phyloP scores from a whole-genome alignment of 140 eudicot genomes.

The Stevia rebaudiana region DNA sequence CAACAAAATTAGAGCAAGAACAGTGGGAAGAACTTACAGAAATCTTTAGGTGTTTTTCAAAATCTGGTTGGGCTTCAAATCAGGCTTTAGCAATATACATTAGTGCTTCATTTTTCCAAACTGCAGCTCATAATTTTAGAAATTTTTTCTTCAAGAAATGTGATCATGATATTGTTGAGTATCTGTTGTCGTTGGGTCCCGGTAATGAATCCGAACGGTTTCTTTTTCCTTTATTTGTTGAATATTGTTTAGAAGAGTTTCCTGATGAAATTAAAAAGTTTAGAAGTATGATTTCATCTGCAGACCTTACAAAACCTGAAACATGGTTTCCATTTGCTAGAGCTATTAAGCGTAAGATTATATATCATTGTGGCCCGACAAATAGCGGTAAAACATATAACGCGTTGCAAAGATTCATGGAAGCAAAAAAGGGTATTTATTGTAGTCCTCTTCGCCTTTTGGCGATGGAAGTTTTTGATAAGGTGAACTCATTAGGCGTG shows the following conservation, averaged over 20 bases:
- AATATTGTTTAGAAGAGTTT: constrained; percentile 66
- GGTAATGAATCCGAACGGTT: constrained; percentile 57
- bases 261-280: constrained; percentile 69
- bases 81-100: constrained; percentile 89
- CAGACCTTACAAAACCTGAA: constrained; percentile 84
- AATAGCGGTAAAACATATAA: constrained; percentile 96
- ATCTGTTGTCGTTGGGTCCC: constrained; percentile 56
- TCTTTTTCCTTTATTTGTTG: constrained; percentile 81
- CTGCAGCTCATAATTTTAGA: constrained; percentile 51
- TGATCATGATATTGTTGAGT: constrained; percentile 34
- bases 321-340: constrained; percentile 99
- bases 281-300: constrained; percentile 63
- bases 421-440: constrained; percentile 78
- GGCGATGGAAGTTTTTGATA: constrained; percentile 97
- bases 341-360: constrained; percentile 83
- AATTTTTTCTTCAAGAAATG: constrained; percentile 42
- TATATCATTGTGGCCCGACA: constrained; percentile 97
- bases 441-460: constrained; percentile 96
- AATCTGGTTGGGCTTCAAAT: constrained; percentile 77
- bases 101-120: constrained; percentile 61
- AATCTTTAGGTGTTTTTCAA: constrained; percentile 42
- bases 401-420: constrained; percentile 90
- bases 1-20: constrained; percentile 16
- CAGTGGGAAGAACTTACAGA: constrained; percentile 48
- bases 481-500: constrained; percentile 71